phyloP scores from a whole-genome alignment of 73 alveolate genomes.

The Tetrahymena thermophila region DNA sequence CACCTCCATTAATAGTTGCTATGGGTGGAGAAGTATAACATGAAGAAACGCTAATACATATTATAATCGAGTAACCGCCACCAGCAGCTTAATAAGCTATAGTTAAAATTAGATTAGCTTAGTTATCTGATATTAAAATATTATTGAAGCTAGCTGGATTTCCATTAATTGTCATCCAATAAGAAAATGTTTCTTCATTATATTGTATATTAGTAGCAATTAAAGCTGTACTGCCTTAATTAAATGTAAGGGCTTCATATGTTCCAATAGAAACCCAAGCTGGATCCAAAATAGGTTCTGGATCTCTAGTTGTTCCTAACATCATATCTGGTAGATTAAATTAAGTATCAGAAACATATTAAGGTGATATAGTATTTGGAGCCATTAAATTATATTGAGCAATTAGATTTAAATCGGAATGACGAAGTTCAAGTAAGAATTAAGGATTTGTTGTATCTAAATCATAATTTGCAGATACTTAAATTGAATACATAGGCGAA shows the following conservation, averaged over 20 bases:
- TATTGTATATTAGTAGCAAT: not conserved
- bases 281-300: not conserved
- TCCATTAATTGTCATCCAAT: not conserved
- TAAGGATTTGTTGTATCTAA: not conserved
- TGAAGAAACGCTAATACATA: not conserved
- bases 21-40: not conserved
- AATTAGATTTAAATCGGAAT: not conserved
- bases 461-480: not conserved
- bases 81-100: not conserved
- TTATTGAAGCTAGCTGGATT: not conserved
- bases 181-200: not conserved
- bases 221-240: not conserved
- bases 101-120: not conserved
- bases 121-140: not conserved
- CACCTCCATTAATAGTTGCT: not conserved
- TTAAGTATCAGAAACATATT: not conserved
- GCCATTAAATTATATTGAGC: not conserved
- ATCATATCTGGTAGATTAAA: not conserved
- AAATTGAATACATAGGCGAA: not conserved
- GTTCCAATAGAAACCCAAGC: not conserved
- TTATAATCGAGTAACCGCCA: not conserved
- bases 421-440: not conserved
- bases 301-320: not conserved
- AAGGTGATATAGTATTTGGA: not conserved
- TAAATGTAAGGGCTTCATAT: not conserved